phyloP scores from a whole-genome alignment of 768 basidiomycete genomes.

The Filobasidium floriforme region DNA sequence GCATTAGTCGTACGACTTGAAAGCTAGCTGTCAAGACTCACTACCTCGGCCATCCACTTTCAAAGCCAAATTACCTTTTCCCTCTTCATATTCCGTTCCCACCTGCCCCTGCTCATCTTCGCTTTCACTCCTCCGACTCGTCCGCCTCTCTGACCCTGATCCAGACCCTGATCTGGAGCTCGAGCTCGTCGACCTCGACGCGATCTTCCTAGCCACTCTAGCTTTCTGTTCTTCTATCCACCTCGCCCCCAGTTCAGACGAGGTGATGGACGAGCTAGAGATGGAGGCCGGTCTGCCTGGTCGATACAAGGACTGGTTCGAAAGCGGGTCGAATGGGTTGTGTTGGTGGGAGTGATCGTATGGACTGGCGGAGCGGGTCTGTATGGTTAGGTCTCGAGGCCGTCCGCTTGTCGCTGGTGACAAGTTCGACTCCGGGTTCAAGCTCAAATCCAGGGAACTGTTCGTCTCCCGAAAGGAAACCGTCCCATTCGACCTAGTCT shows the following conservation, averaged over 20 bases:
- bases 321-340: not conserved
- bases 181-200: not conserved
- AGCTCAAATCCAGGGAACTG: no score
- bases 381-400: not conserved
- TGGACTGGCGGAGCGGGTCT: not conserved
- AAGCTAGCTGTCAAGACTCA: conserved; percentile 29
- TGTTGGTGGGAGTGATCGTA: not conserved
- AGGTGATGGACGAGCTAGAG: conserved; percentile 34
- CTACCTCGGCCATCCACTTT: conserved; percentile 37
- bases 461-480: no score
- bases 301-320: not conserved
- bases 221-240: conserved; percentile 79
- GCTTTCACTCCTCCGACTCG: not conserved
- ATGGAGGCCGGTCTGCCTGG: not conserved
- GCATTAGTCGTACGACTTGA: not conserved
- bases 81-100: conserved; percentile 12
- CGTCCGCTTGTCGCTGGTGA: no score
- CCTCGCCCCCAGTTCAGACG: conserved; percentile 61
- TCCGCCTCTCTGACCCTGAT: not conserved
- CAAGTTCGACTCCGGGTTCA: no score
- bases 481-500: no score
- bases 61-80: conserved; percentile 32
- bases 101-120: conserved; percentile 1
- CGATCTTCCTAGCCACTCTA: conserved; percentile 56
- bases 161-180: not conserved